phyloP scores from a whole-genome alignment of 2,329 filamentous ascomycete species.

The Chrysoporthe austroafricana region DNA sequence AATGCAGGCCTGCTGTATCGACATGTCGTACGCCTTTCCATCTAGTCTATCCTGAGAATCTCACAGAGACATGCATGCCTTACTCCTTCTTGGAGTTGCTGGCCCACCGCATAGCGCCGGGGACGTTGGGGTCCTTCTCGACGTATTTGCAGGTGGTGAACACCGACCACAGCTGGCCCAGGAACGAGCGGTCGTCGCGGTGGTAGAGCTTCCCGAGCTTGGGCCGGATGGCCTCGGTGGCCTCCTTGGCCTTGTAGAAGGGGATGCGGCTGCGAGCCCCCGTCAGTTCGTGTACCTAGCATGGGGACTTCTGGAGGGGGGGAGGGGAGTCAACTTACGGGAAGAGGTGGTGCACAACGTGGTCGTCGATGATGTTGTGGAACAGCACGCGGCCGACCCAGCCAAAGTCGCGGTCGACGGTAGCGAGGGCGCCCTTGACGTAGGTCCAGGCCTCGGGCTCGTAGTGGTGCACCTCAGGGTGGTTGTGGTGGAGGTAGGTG shows the following conservation, averaged over 20 bases:
- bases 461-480: slow-evolving; percentile 62
- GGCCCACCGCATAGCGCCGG: slow-evolving; percentile 43
- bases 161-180: slow-evolving; percentile 49
- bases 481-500: slow-evolving; percentile 76
- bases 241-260: slow-evolving; percentile 63
- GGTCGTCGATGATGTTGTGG: slow-evolving; percentile 67
- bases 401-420: slow-evolving; percentile 67
- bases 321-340: slow-evolving; percentile 44
- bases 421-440: slow-evolving; percentile 63
- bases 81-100: slow-evolving; percentile 31
- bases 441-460: slow-evolving; percentile 63
- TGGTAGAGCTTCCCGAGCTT: slow-evolving; percentile 61
- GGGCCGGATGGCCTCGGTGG: slow-evolving; percentile 59
- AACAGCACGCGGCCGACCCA: slow-evolving; percentile 68
- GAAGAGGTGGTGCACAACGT: slow-evolving; percentile 67
- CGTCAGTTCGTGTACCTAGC: neutral
- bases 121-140: slow-evolving; percentile 43
- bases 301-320: neutral
- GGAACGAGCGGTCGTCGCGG: slow-evolving; percentile 48
- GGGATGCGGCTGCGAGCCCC: slow-evolving; percentile 50
- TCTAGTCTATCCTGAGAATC: slow-evolving; percentile 1
- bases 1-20: neutral
- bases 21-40: neutral
- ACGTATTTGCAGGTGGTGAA: slow-evolving; percentile 54
- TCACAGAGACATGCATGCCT: neutral